Conservation (phyloP, 345 rosid genomes). For the Murraya koenigii region DNA sequence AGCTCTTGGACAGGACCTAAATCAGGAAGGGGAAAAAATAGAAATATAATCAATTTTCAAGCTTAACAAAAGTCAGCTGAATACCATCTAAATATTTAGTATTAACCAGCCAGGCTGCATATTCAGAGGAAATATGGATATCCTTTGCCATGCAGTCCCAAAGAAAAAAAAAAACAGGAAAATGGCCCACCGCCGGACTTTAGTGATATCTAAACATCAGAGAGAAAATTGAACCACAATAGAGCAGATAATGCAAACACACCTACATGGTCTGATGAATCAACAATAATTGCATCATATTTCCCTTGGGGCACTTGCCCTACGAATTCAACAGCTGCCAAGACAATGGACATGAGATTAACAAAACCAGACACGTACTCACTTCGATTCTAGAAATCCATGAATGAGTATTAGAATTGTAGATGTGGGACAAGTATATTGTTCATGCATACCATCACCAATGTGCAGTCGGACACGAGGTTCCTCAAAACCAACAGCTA, state of each 20-base stretch:
- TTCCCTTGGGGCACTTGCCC: conserved; percentile 58
- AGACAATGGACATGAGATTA: conserved; percentile 26
- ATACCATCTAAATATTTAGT: background rate
- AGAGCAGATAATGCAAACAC: conserved; percentile 23
- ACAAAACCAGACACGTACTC: conserved; percentile 7
- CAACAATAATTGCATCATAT: conserved; percentile 91
- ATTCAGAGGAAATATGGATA: background rate
- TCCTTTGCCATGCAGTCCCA: background rate
- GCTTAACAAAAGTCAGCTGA: background rate
- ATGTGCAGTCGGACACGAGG: conserved; percentile 89
- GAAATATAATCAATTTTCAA: background rate
- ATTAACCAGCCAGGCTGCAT: background rate
- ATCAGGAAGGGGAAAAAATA: conserved; percentile 15
- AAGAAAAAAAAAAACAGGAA: background rate
- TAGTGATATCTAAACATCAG: background rate
- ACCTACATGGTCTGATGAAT: conserved; percentile 97
- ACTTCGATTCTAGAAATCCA: background rate
- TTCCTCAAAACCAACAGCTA: conserved; percentile 87
- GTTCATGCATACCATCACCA: conserved; percentile 78
- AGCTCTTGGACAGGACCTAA: conserved; percentile 96
- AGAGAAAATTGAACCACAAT: conserved; percentile 1
- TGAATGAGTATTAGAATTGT: background rate
- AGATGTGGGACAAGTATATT: background rate
- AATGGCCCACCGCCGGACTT: background rate
- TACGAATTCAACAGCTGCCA: conserved; percentile 81